These are phyloP conservation scores for Harringtonia lauricola DNA, from an alignment of 2,329 filamentous ascomycete species.

Conservation along the genomic window DNA sequence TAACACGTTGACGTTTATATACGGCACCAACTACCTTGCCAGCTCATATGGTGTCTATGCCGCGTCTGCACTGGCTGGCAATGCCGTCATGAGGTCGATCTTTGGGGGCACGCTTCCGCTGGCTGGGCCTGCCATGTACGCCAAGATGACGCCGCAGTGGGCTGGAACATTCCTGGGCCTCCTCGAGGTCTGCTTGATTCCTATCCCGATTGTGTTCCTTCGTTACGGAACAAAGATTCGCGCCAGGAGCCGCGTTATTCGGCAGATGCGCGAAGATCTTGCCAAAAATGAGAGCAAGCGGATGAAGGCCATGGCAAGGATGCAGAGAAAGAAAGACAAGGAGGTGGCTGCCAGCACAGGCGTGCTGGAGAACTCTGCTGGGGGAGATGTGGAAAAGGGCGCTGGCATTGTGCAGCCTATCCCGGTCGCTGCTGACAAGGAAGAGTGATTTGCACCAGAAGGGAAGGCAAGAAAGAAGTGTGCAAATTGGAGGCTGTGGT, in stretches of 20 bases:
- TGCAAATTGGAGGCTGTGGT: no score
- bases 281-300: conserved; percentile 19
- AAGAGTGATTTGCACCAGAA: background rate
- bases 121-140: conserved; percentile 61
- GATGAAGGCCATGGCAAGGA: conserved; percentile 12
- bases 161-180: conserved; percentile 60
- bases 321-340: background rate
- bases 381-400: background rate
- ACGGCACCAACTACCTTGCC: conserved; percentile 65
- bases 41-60: conserved; percentile 67
- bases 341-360: background rate
- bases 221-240: conserved; percentile 38
- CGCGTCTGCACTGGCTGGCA: conserved; percentile 65
- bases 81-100: conserved; percentile 56
- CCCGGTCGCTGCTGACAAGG: background rate
- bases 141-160: conserved; percentile 57
- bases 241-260: conserved; percentile 31
- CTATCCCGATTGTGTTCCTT: conserved; percentile 68
- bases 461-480: no score
- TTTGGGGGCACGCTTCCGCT: conserved; percentile 63
- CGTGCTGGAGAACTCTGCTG: background rate
- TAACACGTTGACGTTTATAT: conserved; percentile 68
- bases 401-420: background rate
- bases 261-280: conserved; percentile 27
- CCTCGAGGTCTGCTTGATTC: conserved; percentile 58